Base-by-base conservation (phyloP, 1,284 basidiomycete genomes). In the Melampsora americana region DNA sequence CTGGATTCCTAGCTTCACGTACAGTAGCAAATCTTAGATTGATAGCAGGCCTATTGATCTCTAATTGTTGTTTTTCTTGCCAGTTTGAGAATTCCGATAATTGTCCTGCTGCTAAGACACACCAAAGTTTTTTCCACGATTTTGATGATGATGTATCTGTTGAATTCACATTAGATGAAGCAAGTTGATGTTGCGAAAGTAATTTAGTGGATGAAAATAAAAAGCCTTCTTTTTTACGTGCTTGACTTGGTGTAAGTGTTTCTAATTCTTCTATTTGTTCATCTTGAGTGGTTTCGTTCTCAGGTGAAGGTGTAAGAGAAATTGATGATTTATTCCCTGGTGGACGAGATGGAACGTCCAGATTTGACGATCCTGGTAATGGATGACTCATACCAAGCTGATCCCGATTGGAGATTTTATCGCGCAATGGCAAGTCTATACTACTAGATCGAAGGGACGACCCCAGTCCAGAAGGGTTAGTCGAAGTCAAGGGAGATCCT, bases 11-110 rank as follows among this genome's bases (percentile, higher is more conserved):
- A 14, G 80, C 79, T 60, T 81, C 80, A 7, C 81, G 78, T 12
- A 82, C 81, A 20, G 80, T 82, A 18, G 81, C 81, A 64, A 81
- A 82, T 26, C 80, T 79, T n/a, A 82, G 78, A 56, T 81, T 80
- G 77, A 82, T 82, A 9, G 79, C 76, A 11, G 80, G 77, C 3
- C 64, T 59, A 59, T 74, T 53, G 9, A 62, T 28, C 28, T 53
- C 50, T 23, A 61, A 30, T 30, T 71, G 32, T 3, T 46, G 26
- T 20, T 50, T 44, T 16, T 71, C 69, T 53, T 53, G 18, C 16
- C 23, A 20, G 14, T 46, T 61, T 35, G 60, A 61, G 32, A 61
- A 71, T 64, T 71, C 69, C 5, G 59, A 16, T 30, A 71, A 46
- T 28, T 71, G 44, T 7, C 69, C 69, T 7, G 23, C 69, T 23